Evolutionary conservation across 148 eudicot genomes (phyloP).

Genomic region (Oxyria digyna): DNA sequence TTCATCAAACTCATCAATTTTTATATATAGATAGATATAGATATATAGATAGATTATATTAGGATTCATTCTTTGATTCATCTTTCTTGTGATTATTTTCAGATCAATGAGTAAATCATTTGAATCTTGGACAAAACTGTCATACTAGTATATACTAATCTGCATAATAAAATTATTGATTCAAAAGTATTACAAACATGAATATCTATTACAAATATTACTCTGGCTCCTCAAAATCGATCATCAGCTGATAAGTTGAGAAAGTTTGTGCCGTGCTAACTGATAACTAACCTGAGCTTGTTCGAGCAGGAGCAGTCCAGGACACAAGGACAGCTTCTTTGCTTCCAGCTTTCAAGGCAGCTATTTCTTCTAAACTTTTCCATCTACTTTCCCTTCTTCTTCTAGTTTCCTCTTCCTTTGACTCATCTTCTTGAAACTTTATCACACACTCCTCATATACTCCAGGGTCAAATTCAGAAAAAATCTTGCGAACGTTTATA

Average conservation of each 20-base stretch:
- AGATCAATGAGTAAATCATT: too few relatives aligned
- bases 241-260: not conserved
- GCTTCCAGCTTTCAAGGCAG: constrained; percentile 24
- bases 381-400: constrained; percentile 25
- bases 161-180: too few relatives aligned
- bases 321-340: constrained; percentile 10
- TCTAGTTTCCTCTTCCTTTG: constrained; percentile 23
- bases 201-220: not conserved
- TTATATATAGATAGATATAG: too few relatives aligned
- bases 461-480: constrained; percentile 35
- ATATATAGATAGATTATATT: too few relatives aligned
- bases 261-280: not conserved
- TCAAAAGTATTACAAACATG: not conserved
- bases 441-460: constrained; percentile 29
- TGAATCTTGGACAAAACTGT: too few relatives aligned
- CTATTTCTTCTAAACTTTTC: constrained; percentile 35
- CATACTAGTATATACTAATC: too few relatives aligned
- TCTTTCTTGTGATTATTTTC: too few relatives aligned
- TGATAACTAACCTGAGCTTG: not conserved
- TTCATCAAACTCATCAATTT: too few relatives aligned
- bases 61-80: too few relatives aligned
- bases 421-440: constrained; percentile 34
- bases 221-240: not conserved
- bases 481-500: constrained; percentile 31
- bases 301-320: not conserved